Percentiles rank a stretch among this genome's conserved stretches.
Evolutionary conservation across 2,329 filamentous ascomycete genomes (phyloP).

Genomic region (Cladorrhinum sp.): DNA sequence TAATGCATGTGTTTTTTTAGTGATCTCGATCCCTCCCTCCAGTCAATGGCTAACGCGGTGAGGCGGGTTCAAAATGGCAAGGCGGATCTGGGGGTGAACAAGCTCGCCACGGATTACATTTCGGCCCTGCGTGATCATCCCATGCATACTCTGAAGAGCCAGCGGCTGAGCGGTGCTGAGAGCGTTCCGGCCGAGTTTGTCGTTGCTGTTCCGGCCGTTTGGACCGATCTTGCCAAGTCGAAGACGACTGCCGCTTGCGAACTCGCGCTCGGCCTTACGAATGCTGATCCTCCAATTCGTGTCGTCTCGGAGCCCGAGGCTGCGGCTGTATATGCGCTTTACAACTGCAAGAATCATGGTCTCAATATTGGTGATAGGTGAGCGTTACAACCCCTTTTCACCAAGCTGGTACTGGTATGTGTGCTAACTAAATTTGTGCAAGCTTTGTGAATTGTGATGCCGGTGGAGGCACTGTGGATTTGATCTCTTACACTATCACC

Average conservation of each 20-base stretch:
- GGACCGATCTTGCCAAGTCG: conserved; percentile 54
- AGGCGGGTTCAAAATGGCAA: conserved; percentile 25
- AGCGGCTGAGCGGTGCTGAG: conserved; percentile 40
- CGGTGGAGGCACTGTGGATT: conserved; percentile 53
- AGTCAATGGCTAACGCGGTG: conserved; percentile 33
- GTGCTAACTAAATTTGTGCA: not conserved
- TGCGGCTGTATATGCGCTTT: conserved; percentile 49
- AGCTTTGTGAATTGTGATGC: conserved; percentile 53
- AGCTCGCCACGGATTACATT: conserved; percentile 48
- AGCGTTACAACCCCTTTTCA: not conserved
- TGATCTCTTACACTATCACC: conserved; percentile 51
- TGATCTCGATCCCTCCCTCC: conserved; percentile 37
- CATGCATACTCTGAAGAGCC: conserved; percentile 41
- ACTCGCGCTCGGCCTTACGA: conserved; percentile 34
- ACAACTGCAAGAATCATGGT: conserved; percentile 40
- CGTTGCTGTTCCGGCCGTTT: conserved; percentile 57
- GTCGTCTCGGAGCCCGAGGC: conserved; percentile 54
- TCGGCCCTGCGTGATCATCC: conserved; percentile 49
- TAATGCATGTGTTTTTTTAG: not conserved
- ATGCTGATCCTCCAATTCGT: conserved; percentile 36
- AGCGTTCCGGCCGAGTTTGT: conserved; percentile 51
- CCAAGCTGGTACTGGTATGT: not conserved
- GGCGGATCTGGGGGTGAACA: conserved; percentile 37
- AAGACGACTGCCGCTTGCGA: conserved; percentile 46
- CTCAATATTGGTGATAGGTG: conserved; percentile 42